These are phyloP conservation scores for Arctostaphylos glauca DNA, from an alignment of 148 eudicot genomes.

Conservation along the genomic window DNA sequence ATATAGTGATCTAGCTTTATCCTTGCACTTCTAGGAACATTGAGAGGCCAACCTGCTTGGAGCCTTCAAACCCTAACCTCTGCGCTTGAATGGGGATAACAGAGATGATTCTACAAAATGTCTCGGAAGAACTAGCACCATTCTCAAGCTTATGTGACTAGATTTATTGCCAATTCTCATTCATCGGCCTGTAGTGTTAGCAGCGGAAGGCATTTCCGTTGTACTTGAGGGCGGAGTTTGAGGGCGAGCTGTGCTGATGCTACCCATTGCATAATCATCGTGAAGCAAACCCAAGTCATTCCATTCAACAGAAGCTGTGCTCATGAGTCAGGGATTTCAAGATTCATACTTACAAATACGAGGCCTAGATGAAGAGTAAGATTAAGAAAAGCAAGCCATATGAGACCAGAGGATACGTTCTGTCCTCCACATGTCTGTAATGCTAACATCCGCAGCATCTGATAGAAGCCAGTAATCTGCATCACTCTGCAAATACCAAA, in stretches of 20 bases:
- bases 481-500: constrained; percentile 57
- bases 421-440: constrained; percentile 88
- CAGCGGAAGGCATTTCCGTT: constrained; percentile 28
- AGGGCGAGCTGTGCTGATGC: constrained; percentile 44
- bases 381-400: not conserved
- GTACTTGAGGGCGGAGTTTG: constrained; percentile 55
- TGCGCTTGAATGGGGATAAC: not conserved
- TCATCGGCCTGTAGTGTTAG: constrained; percentile 13
- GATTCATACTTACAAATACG: not conserved
- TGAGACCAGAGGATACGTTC: constrained; percentile 63
- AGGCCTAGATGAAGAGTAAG: not conserved
- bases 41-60: not conserved
- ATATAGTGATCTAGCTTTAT: not conserved
- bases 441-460: constrained; percentile 80
- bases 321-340: constrained; percentile 39
- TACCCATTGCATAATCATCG: constrained; percentile 43
- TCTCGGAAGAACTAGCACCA: not conserved
- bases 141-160: not conserved
- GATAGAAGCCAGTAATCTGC: constrained; percentile 95
- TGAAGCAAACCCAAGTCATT: constrained; percentile 47
- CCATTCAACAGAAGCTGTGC: constrained; percentile 70
- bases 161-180: not conserved
- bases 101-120: constrained; percentile 3
- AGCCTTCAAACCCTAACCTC: constrained; percentile 11
- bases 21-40: constrained; percentile 6